Percentiles rank a stretch among this genome's conserved stretches.
These are phyloP conservation scores for Pseudozyma tsukubaensis DNA, from an alignment of 1,284 basidiomycete species.

Conservation along the genomic window DNA sequence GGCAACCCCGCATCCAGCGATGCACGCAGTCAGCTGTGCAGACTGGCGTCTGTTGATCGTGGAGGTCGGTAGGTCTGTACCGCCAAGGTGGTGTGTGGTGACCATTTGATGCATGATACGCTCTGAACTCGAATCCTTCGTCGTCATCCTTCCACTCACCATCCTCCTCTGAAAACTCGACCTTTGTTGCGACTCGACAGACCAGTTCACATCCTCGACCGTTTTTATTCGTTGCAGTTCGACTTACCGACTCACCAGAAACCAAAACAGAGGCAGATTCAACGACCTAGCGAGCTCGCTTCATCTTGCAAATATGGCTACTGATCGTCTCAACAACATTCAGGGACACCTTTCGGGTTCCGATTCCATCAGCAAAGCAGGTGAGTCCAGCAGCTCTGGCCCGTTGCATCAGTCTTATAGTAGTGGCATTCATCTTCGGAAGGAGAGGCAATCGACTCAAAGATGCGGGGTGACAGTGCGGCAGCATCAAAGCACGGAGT, in stretches of 20 bases:
- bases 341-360: constrained; percentile 47
- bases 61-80: constrained; percentile 10
- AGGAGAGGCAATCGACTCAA: no score
- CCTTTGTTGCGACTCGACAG: neutral
- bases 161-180: constrained; percentile 5
- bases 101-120: no score
- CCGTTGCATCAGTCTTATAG: no score
- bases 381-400: constrained; percentile 22
- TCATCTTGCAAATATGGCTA: constrained; percentile 31
- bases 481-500: no score
- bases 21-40: constrained; percentile 8
- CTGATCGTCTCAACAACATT: constrained; percentile 49
- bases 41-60: constrained; percentile 10
- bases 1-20: constrained; percentile 28
- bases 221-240: no score
- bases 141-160: neutral
- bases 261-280: no score
- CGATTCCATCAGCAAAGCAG: constrained; percentile 42
- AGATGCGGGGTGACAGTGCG: no score
- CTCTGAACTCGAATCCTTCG: neutral
- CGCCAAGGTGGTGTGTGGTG: neutral
- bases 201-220: no score
- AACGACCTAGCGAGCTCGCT: no score
- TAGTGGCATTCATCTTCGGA: no score
- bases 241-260: neutral